Evolutionary conservation across 2,329 filamentous ascomycete genomes (phyloP).

Genomic region (Colletotrichum paranaense): DNA sequence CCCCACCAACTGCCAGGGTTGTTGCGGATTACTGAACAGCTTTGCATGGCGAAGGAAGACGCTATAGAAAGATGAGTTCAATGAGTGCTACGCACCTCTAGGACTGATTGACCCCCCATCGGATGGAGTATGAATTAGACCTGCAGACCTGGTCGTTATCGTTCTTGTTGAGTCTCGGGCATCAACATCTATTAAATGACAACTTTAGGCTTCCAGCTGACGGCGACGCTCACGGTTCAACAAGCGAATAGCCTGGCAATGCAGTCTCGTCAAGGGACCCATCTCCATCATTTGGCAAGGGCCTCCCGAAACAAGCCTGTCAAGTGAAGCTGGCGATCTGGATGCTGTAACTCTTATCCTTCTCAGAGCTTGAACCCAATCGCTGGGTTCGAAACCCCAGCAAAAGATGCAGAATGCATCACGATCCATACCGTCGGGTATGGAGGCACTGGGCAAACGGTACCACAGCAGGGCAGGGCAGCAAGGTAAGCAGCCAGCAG

Average conservation of each 20-base stretch:
- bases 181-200: neutral
- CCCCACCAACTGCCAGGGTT: neutral
- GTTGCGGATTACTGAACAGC: slow-evolving; percentile 22
- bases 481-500: neutral
- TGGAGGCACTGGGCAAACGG: slow-evolving; percentile 7
- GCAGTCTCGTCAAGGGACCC: neutral
- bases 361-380: neutral
- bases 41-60: neutral
- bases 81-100: neutral
- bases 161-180: neutral
- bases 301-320: neutral
- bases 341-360: neutral
- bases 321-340: neutral
- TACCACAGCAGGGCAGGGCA: slow-evolving; percentile 5
- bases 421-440: slow-evolving; percentile 27
- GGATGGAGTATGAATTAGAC: neutral
- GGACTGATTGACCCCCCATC: neutral
- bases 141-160: neutral
- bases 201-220: neutral
- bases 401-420: slow-evolving; percentile 10
- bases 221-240: neutral
- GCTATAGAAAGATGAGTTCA: neutral
- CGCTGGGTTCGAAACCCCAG: slow-evolving; percentile 8
- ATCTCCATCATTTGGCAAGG: neutral
- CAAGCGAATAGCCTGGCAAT: neutral